phyloP scores from a whole-genome alignment of 352 stramenopile genomes.

The Phytophthora meadii region DNA sequence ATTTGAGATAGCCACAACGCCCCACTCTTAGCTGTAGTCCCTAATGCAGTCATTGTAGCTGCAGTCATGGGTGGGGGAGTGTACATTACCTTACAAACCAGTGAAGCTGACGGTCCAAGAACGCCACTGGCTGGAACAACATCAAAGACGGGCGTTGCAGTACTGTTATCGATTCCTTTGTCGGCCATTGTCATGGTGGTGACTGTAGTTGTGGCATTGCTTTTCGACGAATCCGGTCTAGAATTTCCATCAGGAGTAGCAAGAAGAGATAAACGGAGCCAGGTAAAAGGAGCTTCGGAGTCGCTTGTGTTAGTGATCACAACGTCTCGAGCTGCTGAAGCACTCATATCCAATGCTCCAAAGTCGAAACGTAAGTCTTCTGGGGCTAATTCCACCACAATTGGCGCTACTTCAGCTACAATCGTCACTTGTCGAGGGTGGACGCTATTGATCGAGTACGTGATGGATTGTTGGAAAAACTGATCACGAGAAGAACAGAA shows the following conservation, averaged over 20 bases:
- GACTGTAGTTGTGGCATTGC: slow-evolving; percentile 39
- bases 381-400: slow-evolving; percentile 77
- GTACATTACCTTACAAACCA: slow-evolving; percentile 65
- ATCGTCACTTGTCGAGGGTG: slow-evolving; percentile 88
- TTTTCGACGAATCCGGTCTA: slow-evolving; percentile 70
- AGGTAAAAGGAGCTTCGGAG: slow-evolving; percentile 85
- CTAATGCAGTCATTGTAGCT: slow-evolving; percentile 11
- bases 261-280: slow-evolving; percentile 41
- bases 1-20: slow-evolving; percentile 45
- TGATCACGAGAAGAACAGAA: slow-evolving; percentile 82
- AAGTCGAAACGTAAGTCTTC: slow-evolving; percentile 84
- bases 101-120: slow-evolving; percentile 38
- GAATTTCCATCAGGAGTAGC: slow-evolving; percentile 24
- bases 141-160: slow-evolving; percentile 45
- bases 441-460: slow-evolving; percentile 86
- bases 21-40: slow-evolving; percentile 17
- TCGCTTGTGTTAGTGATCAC: slow-evolving; percentile 92
- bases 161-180: slow-evolving; percentile 10
- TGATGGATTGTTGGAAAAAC: slow-evolving; percentile 87
- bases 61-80: slow-evolving; percentile 42
- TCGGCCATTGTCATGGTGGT: slow-evolving; percentile 30
- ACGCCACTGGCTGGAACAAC: slow-evolving; percentile 55
- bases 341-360: slow-evolving; percentile 52
- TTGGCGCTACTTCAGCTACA: slow-evolving; percentile 90
- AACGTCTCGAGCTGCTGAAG: slow-evolving; percentile 65